phyloP scores from a whole-genome alignment of 306 rosid genomes.

The Lupinus albus region DNA sequence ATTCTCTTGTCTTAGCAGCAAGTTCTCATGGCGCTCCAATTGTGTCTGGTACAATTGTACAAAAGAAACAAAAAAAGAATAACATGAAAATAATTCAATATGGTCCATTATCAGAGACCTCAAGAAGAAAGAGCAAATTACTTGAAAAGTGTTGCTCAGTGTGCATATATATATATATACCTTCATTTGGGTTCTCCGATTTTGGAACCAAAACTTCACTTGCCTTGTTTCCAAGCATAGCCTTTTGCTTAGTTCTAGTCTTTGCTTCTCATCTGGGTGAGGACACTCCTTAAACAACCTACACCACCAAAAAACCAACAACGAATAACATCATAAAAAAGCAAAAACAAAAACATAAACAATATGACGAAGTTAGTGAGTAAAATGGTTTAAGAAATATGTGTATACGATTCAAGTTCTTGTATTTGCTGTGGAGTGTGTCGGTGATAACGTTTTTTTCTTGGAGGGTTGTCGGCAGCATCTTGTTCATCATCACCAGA shows the following conservation, averaged over 20 bases:
- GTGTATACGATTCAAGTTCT: constrained; percentile 92
- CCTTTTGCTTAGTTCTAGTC: constrained; percentile 78
- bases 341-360: not conserved
- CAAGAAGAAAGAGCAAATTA: constrained; percentile 19
- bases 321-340: not conserved
- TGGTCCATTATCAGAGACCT: not conserved
- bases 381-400: constrained; percentile 13
- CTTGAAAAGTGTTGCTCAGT: not conserved
- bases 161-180: constrained; percentile 44
- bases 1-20: constrained; percentile 86
- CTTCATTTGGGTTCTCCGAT: constrained; percentile 98
- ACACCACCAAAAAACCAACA: not conserved
- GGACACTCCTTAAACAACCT: constrained; percentile 95
- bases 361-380: not conserved
- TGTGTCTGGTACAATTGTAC: constrained; percentile 73
- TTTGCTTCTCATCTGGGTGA: constrained; percentile 97
- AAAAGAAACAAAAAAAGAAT: constrained; percentile 1
- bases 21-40: constrained; percentile 91
- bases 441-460: constrained; percentile 92
- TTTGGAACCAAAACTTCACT: constrained; percentile 98
- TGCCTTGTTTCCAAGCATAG: constrained; percentile 85
- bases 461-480: constrained; percentile 75
- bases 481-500: constrained; percentile 95
- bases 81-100: not conserved
- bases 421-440: constrained; percentile 98